Evolutionary conservation across 164 flowering plant genomes (phyloP).

Genomic region (Annona cherimola): DNA sequence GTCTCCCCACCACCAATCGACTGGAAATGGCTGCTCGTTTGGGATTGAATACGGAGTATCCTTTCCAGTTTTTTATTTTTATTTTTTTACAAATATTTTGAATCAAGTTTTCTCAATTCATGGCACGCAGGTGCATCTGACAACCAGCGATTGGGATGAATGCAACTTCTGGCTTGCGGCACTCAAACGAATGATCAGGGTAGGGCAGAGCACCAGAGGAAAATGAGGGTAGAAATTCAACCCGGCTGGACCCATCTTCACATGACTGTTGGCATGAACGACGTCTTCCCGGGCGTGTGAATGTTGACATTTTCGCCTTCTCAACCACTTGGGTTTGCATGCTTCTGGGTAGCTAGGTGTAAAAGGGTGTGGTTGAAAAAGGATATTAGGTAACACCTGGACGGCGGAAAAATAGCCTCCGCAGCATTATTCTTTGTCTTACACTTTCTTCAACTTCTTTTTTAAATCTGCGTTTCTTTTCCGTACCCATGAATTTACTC

Average conservation of each 20-base stretch:
- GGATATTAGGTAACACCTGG: too few species aligned
- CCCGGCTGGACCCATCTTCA: background rate
- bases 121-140: constrained; percentile 59
- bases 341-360: too few species aligned
- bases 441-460: too few species aligned
- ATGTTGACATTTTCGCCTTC: too few species aligned
- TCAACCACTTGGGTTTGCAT: too few species aligned
- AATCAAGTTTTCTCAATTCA: background rate
- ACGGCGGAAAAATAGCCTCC: too few species aligned
- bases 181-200: constrained; percentile 92
- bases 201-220: constrained; percentile 65
- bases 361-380: too few species aligned
- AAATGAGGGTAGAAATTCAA: background rate
- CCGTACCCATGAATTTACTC: too few species aligned
- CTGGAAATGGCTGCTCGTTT: background rate
- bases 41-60: too few species aligned
- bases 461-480: too few species aligned
- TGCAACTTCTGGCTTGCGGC: constrained; percentile 96
- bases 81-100: background rate
- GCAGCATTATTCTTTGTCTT: too few species aligned
- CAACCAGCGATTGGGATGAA: constrained; percentile 98
- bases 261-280: background rate
- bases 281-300: background rate
- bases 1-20: background rate
- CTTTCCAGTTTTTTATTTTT: too few species aligned